phyloP scores from a whole-genome alignment of 345 rosid genomes.

The Draba incana region DNA sequence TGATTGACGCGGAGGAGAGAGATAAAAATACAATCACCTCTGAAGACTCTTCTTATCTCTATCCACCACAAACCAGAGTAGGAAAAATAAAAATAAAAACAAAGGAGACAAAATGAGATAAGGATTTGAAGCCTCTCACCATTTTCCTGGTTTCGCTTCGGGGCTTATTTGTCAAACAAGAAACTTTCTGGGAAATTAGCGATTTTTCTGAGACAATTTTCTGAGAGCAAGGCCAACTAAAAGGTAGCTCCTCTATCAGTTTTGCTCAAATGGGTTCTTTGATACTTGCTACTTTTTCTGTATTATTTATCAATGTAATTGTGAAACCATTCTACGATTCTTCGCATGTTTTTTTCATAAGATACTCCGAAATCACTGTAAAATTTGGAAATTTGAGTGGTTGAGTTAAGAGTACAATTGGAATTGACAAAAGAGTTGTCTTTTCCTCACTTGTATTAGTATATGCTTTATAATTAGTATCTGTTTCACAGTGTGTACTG shows the following conservation, averaged over 20 bases:
- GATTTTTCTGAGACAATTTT: no score
- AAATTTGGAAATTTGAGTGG: no score
- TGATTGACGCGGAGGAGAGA: no score
- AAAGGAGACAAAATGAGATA: constrained; percentile 34
- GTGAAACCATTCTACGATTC: background rate
- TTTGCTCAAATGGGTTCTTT: constrained; percentile 15
- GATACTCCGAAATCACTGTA: no score
- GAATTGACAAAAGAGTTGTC: no score
- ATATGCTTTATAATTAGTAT: no score
- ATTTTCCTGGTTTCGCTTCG: no score
- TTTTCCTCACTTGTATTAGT: no score
- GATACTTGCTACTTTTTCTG: no score
- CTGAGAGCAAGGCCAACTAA: constrained; percentile 27
- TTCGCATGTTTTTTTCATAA: background rate
- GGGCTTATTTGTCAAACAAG: constrained; percentile 1
- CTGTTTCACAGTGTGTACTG: background rate
- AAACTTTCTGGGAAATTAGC: no score
- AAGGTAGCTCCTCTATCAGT: constrained; percentile 36
- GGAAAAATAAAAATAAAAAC: background rate
- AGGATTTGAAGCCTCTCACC: constrained; percentile 41
- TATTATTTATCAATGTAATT: background rate
- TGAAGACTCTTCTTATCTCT: constrained; percentile 24
- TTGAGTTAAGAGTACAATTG: no score
- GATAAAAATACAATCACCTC: constrained; percentile 15
- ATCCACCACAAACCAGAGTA: constrained; percentile 31